Evolutionary conservation across 306 rosid genomes (phyloP).

Genomic region (Vigna reflexopilosa): DNA sequence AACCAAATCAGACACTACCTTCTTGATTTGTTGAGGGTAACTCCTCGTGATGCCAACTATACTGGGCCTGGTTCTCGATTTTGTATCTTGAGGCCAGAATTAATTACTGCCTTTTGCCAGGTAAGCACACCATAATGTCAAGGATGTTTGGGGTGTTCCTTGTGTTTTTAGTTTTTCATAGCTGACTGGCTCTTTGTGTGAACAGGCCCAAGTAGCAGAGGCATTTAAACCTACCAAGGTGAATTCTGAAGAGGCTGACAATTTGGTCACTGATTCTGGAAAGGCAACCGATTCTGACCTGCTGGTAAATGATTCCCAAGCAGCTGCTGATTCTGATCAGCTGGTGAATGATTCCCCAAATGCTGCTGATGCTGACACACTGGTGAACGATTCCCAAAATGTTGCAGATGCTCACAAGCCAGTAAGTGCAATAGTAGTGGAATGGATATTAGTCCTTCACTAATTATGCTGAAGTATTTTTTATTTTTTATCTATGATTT

Average conservation of each 20-base stretch:
- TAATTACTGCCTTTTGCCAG: conserved; percentile 88
- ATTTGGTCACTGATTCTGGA: conserved; percentile 49
- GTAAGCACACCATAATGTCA: conserved; percentile 46
- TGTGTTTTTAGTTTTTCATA: conserved; percentile 33
- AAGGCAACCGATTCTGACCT: conserved; percentile 48
- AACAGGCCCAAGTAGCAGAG: conserved; percentile 73
- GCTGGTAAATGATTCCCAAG: conserved; percentile 60
- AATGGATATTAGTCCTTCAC: conserved; percentile 36
- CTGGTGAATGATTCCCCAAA: conserved; percentile 62
- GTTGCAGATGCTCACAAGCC: conserved; percentile 48
- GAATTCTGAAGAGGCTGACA: conserved; percentile 53
- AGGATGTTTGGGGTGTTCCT: conserved; percentile 2
- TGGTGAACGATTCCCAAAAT: conserved; percentile 57
- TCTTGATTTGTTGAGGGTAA: conserved; percentile 96
- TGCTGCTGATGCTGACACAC: conserved; percentile 49
- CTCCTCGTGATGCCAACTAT: conserved; percentile 96
- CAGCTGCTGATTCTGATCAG: conserved; percentile 46
- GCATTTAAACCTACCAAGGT: conserved; percentile 59
- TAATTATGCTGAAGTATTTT: background rate
- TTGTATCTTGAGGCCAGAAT: conserved; percentile 88
- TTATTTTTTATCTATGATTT: background rate
- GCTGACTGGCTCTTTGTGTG: conserved; percentile 38
- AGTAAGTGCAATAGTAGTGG: conserved; percentile 46
- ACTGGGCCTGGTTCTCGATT: conserved; percentile 89
- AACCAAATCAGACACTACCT: conserved; percentile 81